phyloP scores from a whole-genome alignment of 1,139 yeast species.

The Protomyces pachydermus region DNA sequence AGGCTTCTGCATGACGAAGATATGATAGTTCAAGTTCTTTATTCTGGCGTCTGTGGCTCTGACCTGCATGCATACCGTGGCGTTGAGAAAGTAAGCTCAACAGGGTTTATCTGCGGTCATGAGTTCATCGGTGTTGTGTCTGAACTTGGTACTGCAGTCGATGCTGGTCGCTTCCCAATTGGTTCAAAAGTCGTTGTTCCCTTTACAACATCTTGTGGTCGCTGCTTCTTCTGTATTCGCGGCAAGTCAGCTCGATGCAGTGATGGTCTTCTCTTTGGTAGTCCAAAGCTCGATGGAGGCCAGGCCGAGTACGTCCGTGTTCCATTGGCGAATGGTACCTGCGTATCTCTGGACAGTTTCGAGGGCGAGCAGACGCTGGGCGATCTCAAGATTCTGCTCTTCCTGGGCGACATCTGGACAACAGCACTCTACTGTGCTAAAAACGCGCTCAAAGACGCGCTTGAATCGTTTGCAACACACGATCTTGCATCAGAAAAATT shows the following conservation, averaged over 20 bases:
- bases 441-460: slow-evolving; percentile 43
- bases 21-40: slow-evolving; percentile 51
- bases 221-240: slow-evolving; percentile 52
- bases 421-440: slow-evolving; percentile 56
- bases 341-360: slow-evolving; percentile 40
- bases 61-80: slow-evolving; percentile 61
- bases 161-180: slow-evolving; percentile 37
- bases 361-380: not conserved
- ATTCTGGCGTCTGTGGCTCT: slow-evolving; percentile 38
- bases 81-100: slow-evolving; percentile 37
- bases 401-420: slow-evolving; percentile 64
- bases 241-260: slow-evolving; percentile 54
- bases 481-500: slow-evolving; percentile 36
- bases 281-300: slow-evolving; percentile 52
- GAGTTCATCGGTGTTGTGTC: slow-evolving; percentile 53
- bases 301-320: slow-evolving; percentile 58
- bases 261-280: slow-evolving; percentile 53
- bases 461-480: not conserved
- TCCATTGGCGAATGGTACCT: slow-evolving; percentile 51
- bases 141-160: slow-evolving; percentile 42
- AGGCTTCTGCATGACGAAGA: slow-evolving; percentile 42
- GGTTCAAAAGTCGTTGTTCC: slow-evolving; percentile 40
- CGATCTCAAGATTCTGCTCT: slow-evolving; percentile 14
- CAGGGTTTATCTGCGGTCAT: slow-evolving; percentile 52
- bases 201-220: slow-evolving; percentile 43